Conservation (phyloP, 2,329 filamentous ascomycete species). For the Fusarium aywerte region DNA sequence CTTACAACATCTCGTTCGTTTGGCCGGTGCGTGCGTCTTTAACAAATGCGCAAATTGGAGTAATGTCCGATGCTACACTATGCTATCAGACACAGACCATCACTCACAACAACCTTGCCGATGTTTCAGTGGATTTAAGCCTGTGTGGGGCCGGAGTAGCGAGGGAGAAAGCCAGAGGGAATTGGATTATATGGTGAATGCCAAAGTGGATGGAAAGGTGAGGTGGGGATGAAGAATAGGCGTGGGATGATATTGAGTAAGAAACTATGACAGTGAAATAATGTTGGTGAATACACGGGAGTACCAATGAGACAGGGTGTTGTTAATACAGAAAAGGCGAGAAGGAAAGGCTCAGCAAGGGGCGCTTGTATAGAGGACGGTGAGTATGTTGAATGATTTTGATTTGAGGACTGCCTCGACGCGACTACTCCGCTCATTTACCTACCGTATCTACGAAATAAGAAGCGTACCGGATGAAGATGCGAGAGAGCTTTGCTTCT, state of each 20-base stretch:
- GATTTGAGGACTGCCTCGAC: neutral
- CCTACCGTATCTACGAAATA: slow-evolving; percentile 19
- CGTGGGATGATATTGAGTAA: slow-evolving; percentile 22
- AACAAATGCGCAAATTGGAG: neutral
- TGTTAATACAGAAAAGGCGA: neutral
- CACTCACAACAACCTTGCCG: slow-evolving; percentile 4
- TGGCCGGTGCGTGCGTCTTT: neutral
- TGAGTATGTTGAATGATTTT: slow-evolving; percentile 5
- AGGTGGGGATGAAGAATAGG: slow-evolving; percentile 5
- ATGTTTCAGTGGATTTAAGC: slow-evolving; percentile 1
- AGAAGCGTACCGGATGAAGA: neutral
- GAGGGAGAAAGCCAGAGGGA: neutral
- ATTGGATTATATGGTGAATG: slow-evolving; percentile 4
- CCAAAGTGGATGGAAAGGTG: neutral
- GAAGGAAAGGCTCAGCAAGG: neutral
- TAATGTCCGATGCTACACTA: neutral
- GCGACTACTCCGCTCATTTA: neutral
- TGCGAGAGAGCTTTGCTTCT: neutral
- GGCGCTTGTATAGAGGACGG: neutral
- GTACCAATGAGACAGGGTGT: neutral
- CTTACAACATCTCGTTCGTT: neutral
- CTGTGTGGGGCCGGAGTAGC: slow-evolving; percentile 5
- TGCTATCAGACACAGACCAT: slow-evolving; percentile 3
- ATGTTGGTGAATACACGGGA: neutral
- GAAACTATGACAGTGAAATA: slow-evolving; percentile 16